Evolutionary conservation across 2,329 filamentous ascomycete genomes (phyloP).

Genomic region (Dothideomycetes sp.): DNA sequence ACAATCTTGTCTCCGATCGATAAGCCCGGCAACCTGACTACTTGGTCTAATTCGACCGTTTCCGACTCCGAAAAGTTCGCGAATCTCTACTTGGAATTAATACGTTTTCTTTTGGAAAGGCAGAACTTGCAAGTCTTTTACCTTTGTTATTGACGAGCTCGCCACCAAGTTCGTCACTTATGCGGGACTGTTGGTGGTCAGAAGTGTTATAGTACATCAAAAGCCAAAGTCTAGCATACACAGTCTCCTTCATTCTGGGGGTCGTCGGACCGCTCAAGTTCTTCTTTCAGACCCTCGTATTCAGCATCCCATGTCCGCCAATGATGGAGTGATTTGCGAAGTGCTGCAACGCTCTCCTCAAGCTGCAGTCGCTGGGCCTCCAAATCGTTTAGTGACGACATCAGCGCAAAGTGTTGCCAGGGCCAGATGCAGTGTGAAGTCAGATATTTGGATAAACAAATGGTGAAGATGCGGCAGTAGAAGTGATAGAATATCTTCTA

Average conservation of each 20-base stretch:
- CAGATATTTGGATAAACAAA: too few species aligned
- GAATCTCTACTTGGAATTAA: too few species aligned
- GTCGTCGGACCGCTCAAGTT: slow-evolving; percentile 49
- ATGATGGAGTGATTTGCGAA: slow-evolving; percentile 66
- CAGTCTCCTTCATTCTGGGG: slow-evolving; percentile 40
- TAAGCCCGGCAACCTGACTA: slow-evolving; percentile 54
- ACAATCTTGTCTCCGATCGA: slow-evolving; percentile 70
- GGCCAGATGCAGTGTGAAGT: too few species aligned
- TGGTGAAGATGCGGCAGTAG: too few species aligned
- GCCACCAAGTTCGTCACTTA: slow-evolving; percentile 50
- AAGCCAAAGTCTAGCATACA: slow-evolving; percentile 2
- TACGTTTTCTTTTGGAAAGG: too few species aligned
- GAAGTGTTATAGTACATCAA: background rate
- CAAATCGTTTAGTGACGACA: slow-evolving; percentile 5
- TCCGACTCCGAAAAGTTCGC: slow-evolving; percentile 39
- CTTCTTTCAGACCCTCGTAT: slow-evolving; percentile 80
- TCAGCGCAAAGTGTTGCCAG: too few species aligned
- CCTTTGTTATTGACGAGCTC: slow-evolving; percentile 53
- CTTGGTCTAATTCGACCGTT: slow-evolving; percentile 37
- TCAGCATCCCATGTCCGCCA: slow-evolving; percentile 90
- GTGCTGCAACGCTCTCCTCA: slow-evolving; percentile 62
- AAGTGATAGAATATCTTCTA: too few species aligned
- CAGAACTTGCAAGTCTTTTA: too few species aligned
- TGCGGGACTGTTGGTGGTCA: slow-evolving; percentile 18
- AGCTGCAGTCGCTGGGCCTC: slow-evolving; percentile 54